These are phyloP conservation scores for Logfia minima DNA, from an alignment of 129 eudicot species.

Conservation along the genomic window DNA sequence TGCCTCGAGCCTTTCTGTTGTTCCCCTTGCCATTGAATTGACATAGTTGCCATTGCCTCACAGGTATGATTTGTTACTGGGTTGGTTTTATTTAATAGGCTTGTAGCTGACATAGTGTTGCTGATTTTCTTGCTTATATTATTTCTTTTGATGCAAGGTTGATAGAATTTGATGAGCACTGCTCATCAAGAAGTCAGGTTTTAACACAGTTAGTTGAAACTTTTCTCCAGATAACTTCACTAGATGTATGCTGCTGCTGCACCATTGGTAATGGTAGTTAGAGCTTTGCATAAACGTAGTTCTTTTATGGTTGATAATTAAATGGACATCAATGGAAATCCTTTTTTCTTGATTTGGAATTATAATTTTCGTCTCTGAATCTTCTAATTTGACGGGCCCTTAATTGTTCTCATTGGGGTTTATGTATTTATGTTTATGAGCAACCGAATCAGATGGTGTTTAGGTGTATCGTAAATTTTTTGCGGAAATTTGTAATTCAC, in stretches of 20 bases:
- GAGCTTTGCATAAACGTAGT: conserved; percentile 12
- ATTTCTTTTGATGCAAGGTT: conserved; percentile 36
- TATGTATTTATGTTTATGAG: neutral
- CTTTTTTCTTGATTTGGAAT: conserved; percentile 2
- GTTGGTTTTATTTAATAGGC: neutral
- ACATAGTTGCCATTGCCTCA: conserved; percentile 25
- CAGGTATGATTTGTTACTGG: conserved; percentile 29
- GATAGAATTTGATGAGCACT: conserved; percentile 20
- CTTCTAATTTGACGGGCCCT: conserved; percentile 22
- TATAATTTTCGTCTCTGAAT: neutral
- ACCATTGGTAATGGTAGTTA: conserved; percentile 24
- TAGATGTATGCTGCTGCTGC: conserved; percentile 6
- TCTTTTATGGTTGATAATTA: conserved; percentile 11
- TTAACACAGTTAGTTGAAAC: neutral
- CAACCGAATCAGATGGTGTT: neutral
- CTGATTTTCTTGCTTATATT: conserved; percentile 5
- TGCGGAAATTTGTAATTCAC: neutral
- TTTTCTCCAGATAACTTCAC: neutral
- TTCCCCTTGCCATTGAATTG: conserved; percentile 42
- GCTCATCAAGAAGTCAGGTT: conserved; percentile 8
- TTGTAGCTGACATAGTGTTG: neutral
- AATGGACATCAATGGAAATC: conserved; percentile 11
- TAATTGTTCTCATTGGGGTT: conserved; percentile 9
- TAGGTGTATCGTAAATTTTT: neutral
- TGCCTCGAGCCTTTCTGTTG: conserved; percentile 28